Base-by-base conservation (phyloP, 2,329 filamentous ascomycete genomes). In the Xylariaceae sp. region DNA sequence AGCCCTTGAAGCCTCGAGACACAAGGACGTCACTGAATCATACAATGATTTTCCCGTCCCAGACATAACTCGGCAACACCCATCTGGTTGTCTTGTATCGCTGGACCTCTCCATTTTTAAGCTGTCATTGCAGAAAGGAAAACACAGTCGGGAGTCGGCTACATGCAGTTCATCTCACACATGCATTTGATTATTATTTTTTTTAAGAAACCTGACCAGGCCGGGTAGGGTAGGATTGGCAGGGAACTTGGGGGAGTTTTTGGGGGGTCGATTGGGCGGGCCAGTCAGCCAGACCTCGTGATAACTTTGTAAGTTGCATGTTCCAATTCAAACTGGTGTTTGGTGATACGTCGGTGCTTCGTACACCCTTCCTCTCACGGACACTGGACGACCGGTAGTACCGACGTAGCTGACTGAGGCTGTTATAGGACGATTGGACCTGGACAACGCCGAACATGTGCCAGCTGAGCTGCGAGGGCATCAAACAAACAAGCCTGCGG, bases 401-500 rank as follows among this genome's bases (percentile, higher is more conserved):
- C 53, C 46, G 35, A 53, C 43, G 7, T 32, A 31, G 51, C 59
- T 57, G 29, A 59, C 48, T 35, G 27, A 12, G 32, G 19, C 8
- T 3, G 4, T 41, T 49, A 29, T 47, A 31, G 54, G 52, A 47
- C n/a, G 26, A 51, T 55, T 39, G 30, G 50, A 19, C 19, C 19
- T 19, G 26, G 47, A 26, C 34, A 51, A 47, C 32, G n/a, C 52
- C 46, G 57, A 50, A 37, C 19, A 37, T 32, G 27, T 30, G 31
- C 42, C 35, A 58, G 56, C 56, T 59, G 53, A 57, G 47, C 54
- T 60, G 53, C 58, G 19, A 53, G 42, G 50, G 37, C 43, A 51
- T 39, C 56, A n/a, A 19, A 19, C 19, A 19, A 19, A 48, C 51
- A 31, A 32, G 19, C 43, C 39, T 27, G 46, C 34, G 30, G 26